Conservation (phyloP, 441 rosid species). For the Cnidoscolus chayamansa region DNA sequence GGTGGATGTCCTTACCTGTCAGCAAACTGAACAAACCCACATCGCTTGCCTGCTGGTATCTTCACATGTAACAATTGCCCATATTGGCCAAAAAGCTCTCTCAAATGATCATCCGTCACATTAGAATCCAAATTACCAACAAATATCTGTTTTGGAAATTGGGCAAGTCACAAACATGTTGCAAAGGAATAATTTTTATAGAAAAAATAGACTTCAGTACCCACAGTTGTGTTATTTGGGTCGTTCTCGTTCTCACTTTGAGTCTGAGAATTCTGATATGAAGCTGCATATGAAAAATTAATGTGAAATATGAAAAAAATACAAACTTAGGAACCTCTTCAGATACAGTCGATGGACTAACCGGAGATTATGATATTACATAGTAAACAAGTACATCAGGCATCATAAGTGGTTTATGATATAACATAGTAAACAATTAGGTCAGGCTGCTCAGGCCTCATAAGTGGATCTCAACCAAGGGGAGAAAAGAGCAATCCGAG, state of each 20-base stretch:
- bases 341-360: neutral
- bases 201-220: conserved; percentile 30
- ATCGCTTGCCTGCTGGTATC: conserved; percentile 83
- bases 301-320: conserved; percentile 12
- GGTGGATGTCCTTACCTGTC: conserved; percentile 51
- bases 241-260: conserved; percentile 69
- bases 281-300: conserved; percentile 54
- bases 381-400: neutral
- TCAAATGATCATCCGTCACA: conserved; percentile 65
- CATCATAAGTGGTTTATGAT: neutral
- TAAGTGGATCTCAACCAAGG: neutral
- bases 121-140: conserved; percentile 73
- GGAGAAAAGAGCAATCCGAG: neutral
- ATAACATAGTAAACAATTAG: neutral
- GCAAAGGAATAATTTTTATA: neutral
- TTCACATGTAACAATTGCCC: conserved; percentile 88
- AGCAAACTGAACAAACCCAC: conserved; percentile 92
- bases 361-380: neutral
- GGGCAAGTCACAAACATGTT: conserved; percentile 11
- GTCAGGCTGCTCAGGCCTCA: neutral
- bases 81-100: conserved; percentile 68
- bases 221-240: conserved; percentile 89
- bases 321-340: neutral
- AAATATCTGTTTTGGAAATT: conserved; percentile 52
- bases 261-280: conserved; percentile 53